Evolutionary conservation across 768 basidiomycete genomes (phyloP).

Genomic region (Hydnum rufescens): DNA sequence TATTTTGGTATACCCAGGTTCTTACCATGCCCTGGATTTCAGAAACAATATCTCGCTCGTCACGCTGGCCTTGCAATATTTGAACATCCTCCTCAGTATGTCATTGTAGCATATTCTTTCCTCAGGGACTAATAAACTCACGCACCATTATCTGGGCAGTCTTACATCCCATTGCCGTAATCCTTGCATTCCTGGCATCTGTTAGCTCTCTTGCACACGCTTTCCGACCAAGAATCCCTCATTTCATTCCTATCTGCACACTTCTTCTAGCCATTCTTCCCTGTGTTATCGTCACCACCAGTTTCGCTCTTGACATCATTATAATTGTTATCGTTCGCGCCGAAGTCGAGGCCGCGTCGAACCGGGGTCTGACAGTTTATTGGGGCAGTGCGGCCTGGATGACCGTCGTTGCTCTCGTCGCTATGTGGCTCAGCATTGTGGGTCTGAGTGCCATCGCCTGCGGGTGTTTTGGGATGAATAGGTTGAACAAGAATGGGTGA

Average conservation of each 20-base stretch:
- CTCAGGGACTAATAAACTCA: too few relatives aligned
- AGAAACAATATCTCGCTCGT: too few relatives aligned
- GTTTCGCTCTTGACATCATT: slow-evolving; percentile 43
- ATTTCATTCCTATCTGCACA: slow-evolving; percentile 24
- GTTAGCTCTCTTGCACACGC: slow-evolving; percentile 38
- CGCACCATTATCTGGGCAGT: too few relatives aligned
- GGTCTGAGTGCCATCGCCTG: slow-evolving; percentile 5
- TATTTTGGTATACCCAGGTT: too few relatives aligned
- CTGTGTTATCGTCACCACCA: slow-evolving; percentile 32
- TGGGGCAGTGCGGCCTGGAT: slow-evolving; percentile 7
- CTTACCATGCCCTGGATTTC: too few relatives aligned
- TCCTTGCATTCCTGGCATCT: too few relatives aligned
- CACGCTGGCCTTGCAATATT: too few relatives aligned
- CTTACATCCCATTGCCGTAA: too few relatives aligned
- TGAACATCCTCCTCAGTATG: too few relatives aligned
- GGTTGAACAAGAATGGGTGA: too few relatives aligned
- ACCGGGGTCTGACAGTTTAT: not conserved
- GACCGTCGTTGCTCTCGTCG: slow-evolving; percentile 2
- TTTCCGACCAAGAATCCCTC: slow-evolving; percentile 19
- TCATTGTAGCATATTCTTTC: too few relatives aligned
- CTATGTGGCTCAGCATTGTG: slow-evolving; percentile 5
- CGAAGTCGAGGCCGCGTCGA: slow-evolving; percentile 18
- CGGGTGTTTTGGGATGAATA: slow-evolving; percentile 8
- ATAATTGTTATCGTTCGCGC: slow-evolving; percentile 33
- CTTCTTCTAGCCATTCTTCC: slow-evolving; percentile 39